Conservation (phyloP, 176 grass and related monocot species). For the Oropetium thomaeum region DNA sequence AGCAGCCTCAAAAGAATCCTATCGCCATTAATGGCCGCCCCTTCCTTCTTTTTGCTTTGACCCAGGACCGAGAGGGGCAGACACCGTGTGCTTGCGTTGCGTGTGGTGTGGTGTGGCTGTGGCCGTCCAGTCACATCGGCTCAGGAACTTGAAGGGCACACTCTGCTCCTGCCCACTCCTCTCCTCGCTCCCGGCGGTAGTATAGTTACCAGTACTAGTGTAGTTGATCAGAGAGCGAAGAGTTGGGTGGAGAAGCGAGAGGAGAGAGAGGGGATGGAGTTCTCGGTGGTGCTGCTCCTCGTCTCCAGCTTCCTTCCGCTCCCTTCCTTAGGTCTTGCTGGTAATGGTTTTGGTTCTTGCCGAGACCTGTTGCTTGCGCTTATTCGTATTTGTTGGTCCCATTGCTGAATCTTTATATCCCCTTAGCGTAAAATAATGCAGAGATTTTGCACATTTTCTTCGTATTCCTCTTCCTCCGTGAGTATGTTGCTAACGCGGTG, state of each 20-base stretch:
- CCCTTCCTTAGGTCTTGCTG: slow-evolving; percentile 53
- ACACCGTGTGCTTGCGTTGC: not conserved
- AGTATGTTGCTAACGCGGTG: not conserved
- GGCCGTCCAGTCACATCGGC: not conserved
- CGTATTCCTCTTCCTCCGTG: not conserved
- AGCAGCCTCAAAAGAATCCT: slow-evolving; percentile 11
- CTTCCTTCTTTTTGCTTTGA: slow-evolving; percentile 24
- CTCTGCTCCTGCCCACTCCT: not conserved
- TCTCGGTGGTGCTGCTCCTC: slow-evolving; percentile 25
- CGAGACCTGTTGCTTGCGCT: not conserved
- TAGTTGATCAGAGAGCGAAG: not conserved
- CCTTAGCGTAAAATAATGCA: not conserved
- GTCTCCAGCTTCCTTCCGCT: slow-evolving; percentile 21
- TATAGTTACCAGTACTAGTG: too few species aligned
- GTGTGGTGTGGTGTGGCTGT: too few species aligned
- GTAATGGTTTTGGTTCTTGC: slow-evolving; percentile 12
- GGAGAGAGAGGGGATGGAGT: slow-evolving; percentile 20
- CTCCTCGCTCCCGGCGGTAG: not conserved
- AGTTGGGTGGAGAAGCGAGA: not conserved
- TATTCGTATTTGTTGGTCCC: not conserved
- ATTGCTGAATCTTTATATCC: not conserved
- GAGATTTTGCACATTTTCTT: not conserved
- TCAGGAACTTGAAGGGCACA: not conserved
- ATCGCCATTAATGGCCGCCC: slow-evolving; percentile 6
- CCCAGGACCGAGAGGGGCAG: not conserved